Evolutionary conservation across 768 basidiomycete genomes (phyloP).

Genomic region (Porphyrellus cyaneotinctus): DNA sequence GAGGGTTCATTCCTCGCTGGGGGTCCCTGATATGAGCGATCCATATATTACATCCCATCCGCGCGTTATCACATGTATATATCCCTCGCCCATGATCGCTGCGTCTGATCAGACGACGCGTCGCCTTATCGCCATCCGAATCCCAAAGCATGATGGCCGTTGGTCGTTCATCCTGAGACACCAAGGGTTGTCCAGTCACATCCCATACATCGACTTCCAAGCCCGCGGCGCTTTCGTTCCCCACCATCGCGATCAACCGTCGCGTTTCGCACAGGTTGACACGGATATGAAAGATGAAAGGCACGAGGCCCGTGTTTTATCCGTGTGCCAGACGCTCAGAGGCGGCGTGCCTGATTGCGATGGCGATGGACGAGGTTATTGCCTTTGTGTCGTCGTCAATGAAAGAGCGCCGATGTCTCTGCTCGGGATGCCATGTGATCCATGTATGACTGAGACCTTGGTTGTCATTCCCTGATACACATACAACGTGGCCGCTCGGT

Average conservation of each 20-base stretch:
- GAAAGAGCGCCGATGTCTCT: not conserved
- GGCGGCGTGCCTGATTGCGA: slow-evolving; percentile 14
- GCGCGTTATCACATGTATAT: not conserved
- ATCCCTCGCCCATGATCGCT: no score
- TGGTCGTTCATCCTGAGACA: no score
- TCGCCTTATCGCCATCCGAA: no score
- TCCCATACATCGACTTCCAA: not conserved
- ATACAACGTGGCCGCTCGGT: not conserved
- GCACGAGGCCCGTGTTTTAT: not conserved
- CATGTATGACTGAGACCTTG: not conserved
- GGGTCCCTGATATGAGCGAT: no score
- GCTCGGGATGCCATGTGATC: not conserved
- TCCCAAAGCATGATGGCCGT: no score
- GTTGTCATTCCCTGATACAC: not conserved
- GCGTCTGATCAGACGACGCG: no score
- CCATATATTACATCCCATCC: not conserved
- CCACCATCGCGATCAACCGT: not conserved
- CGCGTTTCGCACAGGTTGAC: not conserved
- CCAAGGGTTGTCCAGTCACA: not conserved
- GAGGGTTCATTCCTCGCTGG: not conserved
- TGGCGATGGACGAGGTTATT: slow-evolving; percentile 6
- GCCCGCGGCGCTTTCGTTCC: not conserved
- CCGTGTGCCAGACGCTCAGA: not conserved
- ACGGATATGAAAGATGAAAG: slow-evolving; percentile 4
- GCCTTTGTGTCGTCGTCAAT: slow-evolving; percentile 2